Evolutionary conservation across 2,329 filamentous ascomycete species (phyloP).

Genomic region (Sporothrix mexicana): DNA sequence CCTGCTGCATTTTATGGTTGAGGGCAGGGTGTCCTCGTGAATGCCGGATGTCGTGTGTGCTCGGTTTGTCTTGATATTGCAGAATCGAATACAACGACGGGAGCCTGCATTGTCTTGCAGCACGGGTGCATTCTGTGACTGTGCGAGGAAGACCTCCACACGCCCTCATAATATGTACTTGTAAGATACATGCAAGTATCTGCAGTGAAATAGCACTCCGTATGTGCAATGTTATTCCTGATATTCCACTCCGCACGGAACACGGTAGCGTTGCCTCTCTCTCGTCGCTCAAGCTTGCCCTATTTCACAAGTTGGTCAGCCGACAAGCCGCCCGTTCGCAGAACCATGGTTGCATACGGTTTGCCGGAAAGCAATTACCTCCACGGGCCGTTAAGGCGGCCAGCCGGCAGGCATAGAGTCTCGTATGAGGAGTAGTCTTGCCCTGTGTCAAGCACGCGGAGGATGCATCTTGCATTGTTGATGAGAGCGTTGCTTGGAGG

Average conservation of each 20-base stretch:
- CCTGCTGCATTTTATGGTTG: background rate
- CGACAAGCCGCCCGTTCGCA: constrained; percentile 7
- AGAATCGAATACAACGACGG: constrained; percentile 25
- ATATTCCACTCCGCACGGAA: background rate
- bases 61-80: background rate
- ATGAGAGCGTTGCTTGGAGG: constrained; percentile 13
- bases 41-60: background rate
- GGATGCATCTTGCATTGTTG: background rate
- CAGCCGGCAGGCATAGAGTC: background rate
- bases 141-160: background rate
- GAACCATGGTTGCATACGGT: constrained; percentile 11
- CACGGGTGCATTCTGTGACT: constrained; percentile 4
- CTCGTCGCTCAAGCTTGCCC: background rate
- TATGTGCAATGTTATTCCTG: too few relatives aligned
- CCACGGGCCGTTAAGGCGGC: background rate
- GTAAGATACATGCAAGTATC: background rate
- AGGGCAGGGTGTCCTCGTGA: background rate
- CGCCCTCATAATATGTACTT: background rate
- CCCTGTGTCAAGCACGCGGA: background rate
- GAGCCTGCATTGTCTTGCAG: background rate
- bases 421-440: background rate
- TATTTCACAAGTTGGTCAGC: constrained; percentile 13
- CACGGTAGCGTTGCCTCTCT: background rate
- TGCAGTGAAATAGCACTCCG: background rate
- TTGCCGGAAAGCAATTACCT: constrained; percentile 9